These are phyloP conservation scores for Boletus insuetus DNA, from an alignment of 768 basidiomycete species.

Conservation along the genomic window DNA sequence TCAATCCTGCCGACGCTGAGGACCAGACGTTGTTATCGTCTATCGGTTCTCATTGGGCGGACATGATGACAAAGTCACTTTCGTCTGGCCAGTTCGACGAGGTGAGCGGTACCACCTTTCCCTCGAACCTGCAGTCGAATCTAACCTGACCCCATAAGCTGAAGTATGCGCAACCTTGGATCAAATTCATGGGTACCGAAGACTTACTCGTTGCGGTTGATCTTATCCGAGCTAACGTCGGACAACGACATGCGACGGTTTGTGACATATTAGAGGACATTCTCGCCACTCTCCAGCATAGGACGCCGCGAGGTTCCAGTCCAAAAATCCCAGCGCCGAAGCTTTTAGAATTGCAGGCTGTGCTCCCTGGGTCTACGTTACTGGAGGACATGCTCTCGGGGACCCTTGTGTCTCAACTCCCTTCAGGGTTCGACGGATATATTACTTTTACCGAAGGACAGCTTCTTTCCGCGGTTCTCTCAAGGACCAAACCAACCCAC, in stretches of 20 bases:
- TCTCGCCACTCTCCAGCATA: constrained; percentile 32
- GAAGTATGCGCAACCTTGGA: constrained; percentile 41
- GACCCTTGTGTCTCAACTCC: constrained; percentile 36
- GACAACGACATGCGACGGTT: not conserved
- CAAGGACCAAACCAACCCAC: not conserved
- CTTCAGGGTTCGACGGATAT: constrained; percentile 27
- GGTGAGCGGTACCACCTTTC: constrained; percentile 2
- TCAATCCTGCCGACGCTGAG: constrained; percentile 34
- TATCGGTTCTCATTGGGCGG: constrained; percentile 45
- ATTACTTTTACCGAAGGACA: constrained; percentile 6
- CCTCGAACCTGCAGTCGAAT: not conserved
- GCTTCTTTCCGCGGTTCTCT: constrained; percentile 4
- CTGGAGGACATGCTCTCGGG: constrained; percentile 50
- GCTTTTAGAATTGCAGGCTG: constrained; percentile 37
- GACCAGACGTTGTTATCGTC: constrained; percentile 43
- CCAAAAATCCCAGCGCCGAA: constrained; percentile 30
- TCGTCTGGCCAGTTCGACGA: constrained; percentile 7
- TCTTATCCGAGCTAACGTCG: constrained; percentile 21
- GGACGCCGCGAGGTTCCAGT: constrained; percentile 2
- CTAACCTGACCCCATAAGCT: constrained; percentile 10
- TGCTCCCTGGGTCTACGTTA: constrained; percentile 34
- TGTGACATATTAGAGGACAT: constrained; percentile 35
- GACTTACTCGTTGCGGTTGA: constrained; percentile 48
- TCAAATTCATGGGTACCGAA: constrained; percentile 46
- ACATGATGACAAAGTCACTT: constrained; percentile 13